A percentile compares a stretch with the other conserved stretches of the same genome.
Conservation (phyloP, 2,329 filamentous ascomycete genomes). For the Colletotrichum sojae region DNA sequence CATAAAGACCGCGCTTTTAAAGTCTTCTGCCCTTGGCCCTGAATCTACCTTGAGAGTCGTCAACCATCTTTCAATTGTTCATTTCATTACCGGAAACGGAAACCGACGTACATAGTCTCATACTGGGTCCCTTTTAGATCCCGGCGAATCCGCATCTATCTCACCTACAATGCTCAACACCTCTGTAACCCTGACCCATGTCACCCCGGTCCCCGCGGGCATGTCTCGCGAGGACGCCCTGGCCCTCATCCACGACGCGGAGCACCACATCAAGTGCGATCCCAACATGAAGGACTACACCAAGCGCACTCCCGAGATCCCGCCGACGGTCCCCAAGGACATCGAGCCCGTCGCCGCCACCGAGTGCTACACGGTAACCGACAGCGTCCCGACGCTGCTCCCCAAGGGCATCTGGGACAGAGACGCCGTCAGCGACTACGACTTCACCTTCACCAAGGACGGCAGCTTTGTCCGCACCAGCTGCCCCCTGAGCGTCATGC, state of each 20-base stretch:
- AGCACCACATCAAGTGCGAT: slow-evolving; percentile 66
- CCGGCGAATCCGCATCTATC: neutral
- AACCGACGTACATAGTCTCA: too few species aligned
- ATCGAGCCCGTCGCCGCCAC: slow-evolving; percentile 47
- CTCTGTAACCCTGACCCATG: slow-evolving; percentile 58
- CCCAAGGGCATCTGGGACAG: slow-evolving; percentile 70
- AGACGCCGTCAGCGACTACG: slow-evolving; percentile 67
- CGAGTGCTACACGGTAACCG: slow-evolving; percentile 63
- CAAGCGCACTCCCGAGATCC: slow-evolving; percentile 45
- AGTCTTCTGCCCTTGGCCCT: neutral
- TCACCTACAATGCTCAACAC: slow-evolving; percentile 57
- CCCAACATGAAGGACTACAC: slow-evolving; percentile 63
- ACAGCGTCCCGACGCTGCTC: slow-evolving; percentile 65
- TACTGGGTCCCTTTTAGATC: too few species aligned
- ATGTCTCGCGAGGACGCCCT: slow-evolving; percentile 55
- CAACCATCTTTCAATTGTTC: neutral
- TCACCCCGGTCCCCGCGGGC: slow-evolving; percentile 57
- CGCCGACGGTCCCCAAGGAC: slow-evolving; percentile 49
- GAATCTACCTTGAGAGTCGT: neutral
- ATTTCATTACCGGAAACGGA: neutral
- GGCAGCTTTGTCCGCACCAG: slow-evolving; percentile 67
- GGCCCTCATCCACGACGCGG: slow-evolving; percentile 64
- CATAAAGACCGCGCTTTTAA: neutral
- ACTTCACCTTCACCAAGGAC: slow-evolving; percentile 64
- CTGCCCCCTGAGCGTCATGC: slow-evolving; percentile 64